Conservation (phyloP, 352 stramenopile genomes). For the Phytophthora cactorum region DNA sequence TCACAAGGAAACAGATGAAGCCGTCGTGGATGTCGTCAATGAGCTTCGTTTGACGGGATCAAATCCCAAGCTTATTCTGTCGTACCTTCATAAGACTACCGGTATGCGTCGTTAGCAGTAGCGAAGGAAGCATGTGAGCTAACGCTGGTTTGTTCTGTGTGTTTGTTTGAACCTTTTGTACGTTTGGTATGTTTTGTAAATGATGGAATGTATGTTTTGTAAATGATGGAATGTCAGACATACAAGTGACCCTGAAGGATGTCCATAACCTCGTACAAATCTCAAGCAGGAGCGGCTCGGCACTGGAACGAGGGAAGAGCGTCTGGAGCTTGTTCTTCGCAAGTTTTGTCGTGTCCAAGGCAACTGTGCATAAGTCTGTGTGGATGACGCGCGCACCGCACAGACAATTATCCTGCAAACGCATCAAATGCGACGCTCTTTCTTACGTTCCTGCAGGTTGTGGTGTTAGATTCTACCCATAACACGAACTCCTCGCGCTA, state of each 20-base stretch:
- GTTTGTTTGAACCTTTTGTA: too few relatives aligned
- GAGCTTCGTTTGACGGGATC: background rate
- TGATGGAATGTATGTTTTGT: background rate
- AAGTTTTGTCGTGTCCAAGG: background rate
- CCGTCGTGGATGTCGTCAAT: background rate
- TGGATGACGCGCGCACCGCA: too few relatives aligned
- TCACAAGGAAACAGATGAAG: background rate
- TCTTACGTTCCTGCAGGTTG: too few relatives aligned
- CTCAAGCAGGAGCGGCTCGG: background rate
- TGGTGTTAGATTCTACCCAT: too few relatives aligned
- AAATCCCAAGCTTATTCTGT: background rate
- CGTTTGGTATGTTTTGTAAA: background rate
- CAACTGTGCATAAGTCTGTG: too few relatives aligned
- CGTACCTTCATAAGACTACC: background rate
- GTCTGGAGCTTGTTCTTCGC: background rate
- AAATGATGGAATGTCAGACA: background rate
- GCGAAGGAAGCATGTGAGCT: too few relatives aligned
- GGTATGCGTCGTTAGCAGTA: too few relatives aligned
- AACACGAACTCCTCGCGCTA: too few relatives aligned
- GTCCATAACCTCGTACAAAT: background rate
- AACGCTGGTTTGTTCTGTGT: background rate
- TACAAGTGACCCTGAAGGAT: background rate
- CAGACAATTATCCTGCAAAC: too few relatives aligned
- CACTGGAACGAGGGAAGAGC: background rate
- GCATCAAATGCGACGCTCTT: too few relatives aligned